These are phyloP conservation scores for Pseudocercospora ulei DNA, from an alignment of 2,329 filamentous ascomycete species.

Conservation along the genomic window DNA sequence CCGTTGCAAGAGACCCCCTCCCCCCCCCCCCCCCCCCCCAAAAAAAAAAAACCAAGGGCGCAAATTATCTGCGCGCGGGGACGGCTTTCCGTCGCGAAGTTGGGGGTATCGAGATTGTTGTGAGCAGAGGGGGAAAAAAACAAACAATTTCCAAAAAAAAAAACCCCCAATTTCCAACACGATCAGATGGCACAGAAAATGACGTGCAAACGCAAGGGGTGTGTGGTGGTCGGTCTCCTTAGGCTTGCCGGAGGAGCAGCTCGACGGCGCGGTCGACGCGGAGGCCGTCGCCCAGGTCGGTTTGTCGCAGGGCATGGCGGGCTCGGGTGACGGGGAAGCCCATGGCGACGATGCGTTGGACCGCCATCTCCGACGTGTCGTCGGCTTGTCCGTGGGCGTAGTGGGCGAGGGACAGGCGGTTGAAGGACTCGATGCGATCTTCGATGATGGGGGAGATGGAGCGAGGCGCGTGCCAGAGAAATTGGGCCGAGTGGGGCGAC, in stretches of 20 bases:
- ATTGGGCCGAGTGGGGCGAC: slow-evolving; percentile 1
- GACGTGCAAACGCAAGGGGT: no score
- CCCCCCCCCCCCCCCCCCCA: no score
- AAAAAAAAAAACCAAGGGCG: no score
- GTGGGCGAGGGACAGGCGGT: slow-evolving; percentile 18
- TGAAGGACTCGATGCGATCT: slow-evolving; percentile 22
- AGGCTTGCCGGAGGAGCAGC: slow-evolving; percentile 40
- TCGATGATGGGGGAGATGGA: slow-evolving; percentile 30
- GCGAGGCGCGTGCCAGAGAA: slow-evolving; percentile 13
- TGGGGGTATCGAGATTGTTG: no score
- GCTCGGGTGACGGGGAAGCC: slow-evolving; percentile 50
- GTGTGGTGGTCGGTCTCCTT: background rate
- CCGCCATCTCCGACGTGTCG: slow-evolving; percentile 47
- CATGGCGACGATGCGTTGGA: slow-evolving; percentile 50
- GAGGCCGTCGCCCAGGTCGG: slow-evolving; percentile 52
- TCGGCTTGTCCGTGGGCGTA: slow-evolving; percentile 20
- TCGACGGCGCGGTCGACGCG: slow-evolving; percentile 50
- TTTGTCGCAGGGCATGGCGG: slow-evolving; percentile 49
- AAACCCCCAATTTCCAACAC: no score
- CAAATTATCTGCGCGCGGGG: no score
- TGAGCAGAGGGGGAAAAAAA: no score
- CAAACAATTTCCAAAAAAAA: no score
- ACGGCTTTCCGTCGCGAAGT: no score
- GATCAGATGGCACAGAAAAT: no score
- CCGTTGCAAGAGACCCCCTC: no score